Evolutionary conservation across 164 flowering plant species (phyloP).

Genomic region (Nymphaea colorata): DNA sequence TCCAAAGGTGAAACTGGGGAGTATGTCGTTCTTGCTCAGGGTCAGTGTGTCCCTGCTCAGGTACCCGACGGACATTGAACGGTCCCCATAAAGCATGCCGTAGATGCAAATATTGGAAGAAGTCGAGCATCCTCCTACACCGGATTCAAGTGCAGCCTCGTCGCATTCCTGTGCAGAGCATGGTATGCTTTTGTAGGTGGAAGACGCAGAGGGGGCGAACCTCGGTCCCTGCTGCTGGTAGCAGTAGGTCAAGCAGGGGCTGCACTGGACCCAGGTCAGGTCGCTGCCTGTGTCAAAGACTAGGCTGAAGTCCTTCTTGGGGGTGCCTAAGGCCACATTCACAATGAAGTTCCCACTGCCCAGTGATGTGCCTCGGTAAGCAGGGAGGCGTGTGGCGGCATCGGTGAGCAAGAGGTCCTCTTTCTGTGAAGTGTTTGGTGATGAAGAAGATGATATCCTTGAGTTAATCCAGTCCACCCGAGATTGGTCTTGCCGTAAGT

Average conservation of each 20-base stretch:
- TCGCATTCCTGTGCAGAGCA: slow-evolving; percentile 24
- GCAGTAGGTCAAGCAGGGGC: slow-evolving; percentile 30
- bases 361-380: slow-evolving; percentile 23
- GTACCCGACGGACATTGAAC: neutral
- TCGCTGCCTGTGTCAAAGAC: slow-evolving; percentile 58
- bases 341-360: slow-evolving; percentile 50
- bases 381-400: slow-evolving; percentile 22
- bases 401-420: neutral
- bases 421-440: slow-evolving; percentile 1
- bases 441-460: slow-evolving; percentile 1
- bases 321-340: slow-evolving; percentile 53
- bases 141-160: neutral
- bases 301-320: slow-evolving; percentile 28
- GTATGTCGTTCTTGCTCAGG: neutral
- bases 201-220: slow-evolving; percentile 28
- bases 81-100: neutral
- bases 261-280: slow-evolving; percentile 62
- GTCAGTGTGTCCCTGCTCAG: neutral
- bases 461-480: slow-evolving; percentile 37
- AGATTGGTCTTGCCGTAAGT: slow-evolving; percentile 33
- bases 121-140: neutral
- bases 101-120: neutral
- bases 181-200: slow-evolving; percentile 24
- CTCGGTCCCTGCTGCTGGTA: slow-evolving; percentile 21
- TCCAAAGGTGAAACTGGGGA: slow-evolving; percentile 3